Percentiles rank a stretch among this genome's conserved stretches.
Evolutionary conservation across 768 basidiomycete genomes (phyloP).

Genomic region (Pisolithus tinctorius): DNA sequence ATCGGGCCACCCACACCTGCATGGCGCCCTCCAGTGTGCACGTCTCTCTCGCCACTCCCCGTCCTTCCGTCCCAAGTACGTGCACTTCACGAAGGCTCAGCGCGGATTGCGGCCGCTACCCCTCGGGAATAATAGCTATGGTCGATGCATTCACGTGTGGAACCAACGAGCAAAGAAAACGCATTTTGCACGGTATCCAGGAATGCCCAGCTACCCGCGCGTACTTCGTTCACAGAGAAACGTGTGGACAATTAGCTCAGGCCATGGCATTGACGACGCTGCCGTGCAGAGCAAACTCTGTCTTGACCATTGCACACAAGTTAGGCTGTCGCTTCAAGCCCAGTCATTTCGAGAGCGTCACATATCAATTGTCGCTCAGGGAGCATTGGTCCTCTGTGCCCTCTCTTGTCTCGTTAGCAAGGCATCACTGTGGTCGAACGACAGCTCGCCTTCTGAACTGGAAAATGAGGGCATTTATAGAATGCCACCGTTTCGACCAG

Average conservation of each 20-base stretch:
- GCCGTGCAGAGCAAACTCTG: conserved; percentile 37
- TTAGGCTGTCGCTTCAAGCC: conserved; percentile 46
- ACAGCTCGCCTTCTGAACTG: conserved; percentile 63
- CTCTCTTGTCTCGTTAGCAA: conserved; percentile 41
- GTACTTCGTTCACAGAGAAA: conserved; percentile 29
- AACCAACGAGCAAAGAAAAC: conserved; percentile 6
- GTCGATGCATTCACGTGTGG: conserved; percentile 20
- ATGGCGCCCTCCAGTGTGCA: background rate
- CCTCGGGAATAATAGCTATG: conserved; percentile 17
- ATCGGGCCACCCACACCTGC: conserved; percentile 1
- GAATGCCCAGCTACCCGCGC: conserved; percentile 16
- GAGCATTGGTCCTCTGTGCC: conserved; percentile 48
- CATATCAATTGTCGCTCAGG: conserved; percentile 39
- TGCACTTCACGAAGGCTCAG: background rate
- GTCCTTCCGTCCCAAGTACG: background rate
- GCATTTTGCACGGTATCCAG: conserved; percentile 12
- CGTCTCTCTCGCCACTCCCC: background rate
- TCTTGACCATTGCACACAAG: conserved; percentile 41
- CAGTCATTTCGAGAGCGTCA: conserved; percentile 53
- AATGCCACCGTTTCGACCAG: conserved; percentile 41
- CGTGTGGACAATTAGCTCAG: conserved; percentile 27
- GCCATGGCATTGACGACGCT: conserved; percentile 25
- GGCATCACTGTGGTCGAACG: conserved; percentile 40
- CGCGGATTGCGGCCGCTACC: conserved; percentile 12
- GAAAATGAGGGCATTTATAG: conserved; percentile 55